Evolutionary conservation across 768 basidiomycete genomes (phyloP).

Genomic region (Leucosporidium yakuticum): DNA sequence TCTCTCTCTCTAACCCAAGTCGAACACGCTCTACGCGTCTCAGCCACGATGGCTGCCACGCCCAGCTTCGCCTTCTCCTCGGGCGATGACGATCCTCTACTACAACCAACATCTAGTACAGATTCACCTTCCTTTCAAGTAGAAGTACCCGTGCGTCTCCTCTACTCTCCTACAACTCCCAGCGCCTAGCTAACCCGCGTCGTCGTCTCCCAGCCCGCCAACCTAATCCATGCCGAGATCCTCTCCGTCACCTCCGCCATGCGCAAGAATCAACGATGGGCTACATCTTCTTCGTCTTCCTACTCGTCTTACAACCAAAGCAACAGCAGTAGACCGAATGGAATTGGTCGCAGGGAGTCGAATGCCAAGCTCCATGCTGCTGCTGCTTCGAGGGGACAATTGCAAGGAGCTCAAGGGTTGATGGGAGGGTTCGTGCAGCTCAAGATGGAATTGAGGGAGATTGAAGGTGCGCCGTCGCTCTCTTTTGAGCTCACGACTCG

Average conservation of each 20-base stretch:
- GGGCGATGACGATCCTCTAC: background rate
- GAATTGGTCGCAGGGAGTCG: background rate
- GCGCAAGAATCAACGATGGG: conserved; percentile 98
- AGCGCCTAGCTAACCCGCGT: too few relatives aligned
- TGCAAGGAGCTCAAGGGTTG: conserved; percentile 54
- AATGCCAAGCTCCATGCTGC: conserved; percentile 8
- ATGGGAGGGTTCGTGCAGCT: conserved; percentile 86
- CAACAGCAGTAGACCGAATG: background rate
- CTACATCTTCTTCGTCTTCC: conserved; percentile 46
- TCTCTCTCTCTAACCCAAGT: too few relatives aligned
- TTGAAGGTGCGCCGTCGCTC: conserved; percentile 55
- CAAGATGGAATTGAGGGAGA: conserved; percentile 62
- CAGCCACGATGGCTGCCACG: background rate
- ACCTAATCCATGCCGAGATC: conserved; percentile 76
- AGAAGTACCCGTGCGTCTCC: conserved; percentile 23
- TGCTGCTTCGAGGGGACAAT: conserved; percentile 1
- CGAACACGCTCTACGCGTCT: too few relatives aligned
- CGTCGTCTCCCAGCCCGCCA: conserved; percentile 27
- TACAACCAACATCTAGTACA: too few relatives aligned
- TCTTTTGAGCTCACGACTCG: background rate
- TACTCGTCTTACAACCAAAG: conserved; percentile 20
- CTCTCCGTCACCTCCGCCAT: conserved; percentile 84
- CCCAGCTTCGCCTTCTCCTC: background rate
- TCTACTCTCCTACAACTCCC: background rate
- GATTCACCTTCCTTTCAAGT: conserved; percentile 9